Evolutionary conservation across 345 rosid species (phyloP).

Genomic region (Eucalyptus shirleyi): DNA sequence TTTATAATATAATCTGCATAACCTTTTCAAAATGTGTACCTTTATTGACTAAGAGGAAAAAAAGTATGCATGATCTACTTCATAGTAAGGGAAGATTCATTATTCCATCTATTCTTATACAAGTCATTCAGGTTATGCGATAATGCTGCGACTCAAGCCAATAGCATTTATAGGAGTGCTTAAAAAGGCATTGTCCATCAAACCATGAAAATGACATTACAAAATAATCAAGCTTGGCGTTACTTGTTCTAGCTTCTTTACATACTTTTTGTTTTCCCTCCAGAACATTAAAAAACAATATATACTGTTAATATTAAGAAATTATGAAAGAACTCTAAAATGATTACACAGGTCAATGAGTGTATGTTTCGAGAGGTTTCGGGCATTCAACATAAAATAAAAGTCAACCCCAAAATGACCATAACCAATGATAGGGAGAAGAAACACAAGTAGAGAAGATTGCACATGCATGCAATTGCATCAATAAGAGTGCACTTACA

Average conservation of each 20-base stretch:
- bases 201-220: not conserved
- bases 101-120: not conserved
- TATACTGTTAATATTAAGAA: not conserved
- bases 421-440: not conserved
- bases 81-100: not conserved
- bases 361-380: not conserved
- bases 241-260: not conserved
- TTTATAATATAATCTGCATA: not conserved
- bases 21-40: not conserved
- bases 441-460: not conserved
- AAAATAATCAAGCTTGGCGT: not conserved
- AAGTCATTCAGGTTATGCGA: not conserved
- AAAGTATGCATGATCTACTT: not conserved
- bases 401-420: not conserved
- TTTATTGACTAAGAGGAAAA: not conserved
- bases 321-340: not conserved
- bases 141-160: not conserved
- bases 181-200: not conserved
- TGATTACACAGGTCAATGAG: not conserved
- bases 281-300: not conserved
- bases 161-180: not conserved
- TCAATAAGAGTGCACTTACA: slow-evolving; percentile 43
- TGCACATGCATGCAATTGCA: not conserved
- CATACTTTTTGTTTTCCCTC: not conserved
- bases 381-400: not conserved